Conservation (phyloP, 768 basidiomycete species). For the Favolaschia claudopus region DNA sequence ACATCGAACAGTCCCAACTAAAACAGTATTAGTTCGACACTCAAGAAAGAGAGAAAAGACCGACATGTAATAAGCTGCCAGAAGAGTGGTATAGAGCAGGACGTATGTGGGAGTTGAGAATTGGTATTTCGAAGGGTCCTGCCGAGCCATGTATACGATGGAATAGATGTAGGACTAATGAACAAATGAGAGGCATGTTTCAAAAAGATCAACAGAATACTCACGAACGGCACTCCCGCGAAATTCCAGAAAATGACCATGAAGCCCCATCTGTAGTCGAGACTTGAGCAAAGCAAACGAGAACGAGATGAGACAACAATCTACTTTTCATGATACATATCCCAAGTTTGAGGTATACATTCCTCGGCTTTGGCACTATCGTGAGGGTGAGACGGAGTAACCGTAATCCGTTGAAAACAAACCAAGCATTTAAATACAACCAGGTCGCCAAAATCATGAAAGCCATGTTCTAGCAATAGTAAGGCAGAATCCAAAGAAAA, state of each 20-base stretch:
- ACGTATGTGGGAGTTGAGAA: slow-evolving; percentile 84
- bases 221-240: slow-evolving; percentile 89
- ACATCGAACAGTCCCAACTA: slow-evolving; percentile 96
- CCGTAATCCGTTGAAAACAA: slow-evolving; percentile 28
- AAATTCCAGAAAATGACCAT: slow-evolving; percentile 99
- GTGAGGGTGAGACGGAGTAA: background rate
- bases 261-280: slow-evolving; percentile 77
- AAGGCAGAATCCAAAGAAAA: background rate
- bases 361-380: slow-evolving; percentile 91
- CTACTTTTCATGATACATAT: slow-evolving; percentile 99
- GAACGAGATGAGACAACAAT: slow-evolving; percentile 32
- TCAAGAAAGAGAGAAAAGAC: slow-evolving; percentile 39
- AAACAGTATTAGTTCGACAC: slow-evolving; percentile 5
- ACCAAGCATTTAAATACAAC: slow-evolving; percentile 97
- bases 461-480: slow-evolving; percentile 79
- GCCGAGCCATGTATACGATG: slow-evolving; percentile 95
- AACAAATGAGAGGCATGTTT: slow-evolving; percentile 9
- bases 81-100: slow-evolving; percentile 74
- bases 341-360: slow-evolving; percentile 97
- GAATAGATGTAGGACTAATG: slow-evolving; percentile 97
- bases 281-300: slow-evolving; percentile 1
- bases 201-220: slow-evolving; percentile 35
- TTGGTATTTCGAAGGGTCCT: slow-evolving; percentile 85
- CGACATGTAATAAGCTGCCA: slow-evolving; percentile 88
- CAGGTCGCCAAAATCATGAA: slow-evolving; percentile 97